Percentiles rank a stretch among this genome's conserved stretches.
These are phyloP conservation scores for Sextonia rubra DNA, from an alignment of 164 flowering plant genomes.

Conservation along the genomic window DNA sequence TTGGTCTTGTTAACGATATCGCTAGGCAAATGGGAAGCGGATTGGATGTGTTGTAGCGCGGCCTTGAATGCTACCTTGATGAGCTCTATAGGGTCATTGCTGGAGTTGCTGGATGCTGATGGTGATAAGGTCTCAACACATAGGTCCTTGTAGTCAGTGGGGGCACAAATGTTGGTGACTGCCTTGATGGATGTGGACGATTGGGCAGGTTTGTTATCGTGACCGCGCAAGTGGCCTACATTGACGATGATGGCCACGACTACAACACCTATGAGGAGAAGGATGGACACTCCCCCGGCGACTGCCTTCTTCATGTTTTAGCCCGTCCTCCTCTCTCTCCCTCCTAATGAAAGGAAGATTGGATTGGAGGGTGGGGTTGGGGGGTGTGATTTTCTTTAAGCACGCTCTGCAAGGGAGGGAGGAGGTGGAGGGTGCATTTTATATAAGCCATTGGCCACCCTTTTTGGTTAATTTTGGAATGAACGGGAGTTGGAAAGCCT, in stretches of 20 bases:
- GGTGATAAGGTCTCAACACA: constrained; percentile 32
- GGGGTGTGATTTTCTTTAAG: too few relatives aligned
- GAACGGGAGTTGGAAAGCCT: too few relatives aligned
- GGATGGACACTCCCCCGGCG: constrained; percentile 19
- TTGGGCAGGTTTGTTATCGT: not conserved
- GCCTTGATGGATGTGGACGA: constrained; percentile 23
- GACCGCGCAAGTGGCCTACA: not conserved
- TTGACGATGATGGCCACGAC: constrained; percentile 27
- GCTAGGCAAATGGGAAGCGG: constrained; percentile 14
- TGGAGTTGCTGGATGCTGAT: constrained; percentile 5
- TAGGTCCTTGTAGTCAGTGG: constrained; percentile 37
- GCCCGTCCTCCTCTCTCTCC: not conserved
- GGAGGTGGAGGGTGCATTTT: too few relatives aligned
- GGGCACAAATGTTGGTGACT: constrained; percentile 33
- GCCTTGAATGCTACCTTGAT: constrained; percentile 30
- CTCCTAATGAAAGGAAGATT: not conserved
- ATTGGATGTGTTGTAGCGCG: constrained; percentile 26
- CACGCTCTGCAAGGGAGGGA: too few relatives aligned
- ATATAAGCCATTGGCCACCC: too few relatives aligned
- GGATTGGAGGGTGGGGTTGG: too few relatives aligned
- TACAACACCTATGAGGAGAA: constrained; percentile 37
- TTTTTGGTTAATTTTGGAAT: too few relatives aligned
- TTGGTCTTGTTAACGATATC: constrained; percentile 10
- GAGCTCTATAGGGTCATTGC: constrained; percentile 34
- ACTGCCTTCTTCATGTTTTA: constrained; percentile 11